Conservation (phyloP, 1,139 yeast genomes). For the Kodamaea ohmeri region DNA sequence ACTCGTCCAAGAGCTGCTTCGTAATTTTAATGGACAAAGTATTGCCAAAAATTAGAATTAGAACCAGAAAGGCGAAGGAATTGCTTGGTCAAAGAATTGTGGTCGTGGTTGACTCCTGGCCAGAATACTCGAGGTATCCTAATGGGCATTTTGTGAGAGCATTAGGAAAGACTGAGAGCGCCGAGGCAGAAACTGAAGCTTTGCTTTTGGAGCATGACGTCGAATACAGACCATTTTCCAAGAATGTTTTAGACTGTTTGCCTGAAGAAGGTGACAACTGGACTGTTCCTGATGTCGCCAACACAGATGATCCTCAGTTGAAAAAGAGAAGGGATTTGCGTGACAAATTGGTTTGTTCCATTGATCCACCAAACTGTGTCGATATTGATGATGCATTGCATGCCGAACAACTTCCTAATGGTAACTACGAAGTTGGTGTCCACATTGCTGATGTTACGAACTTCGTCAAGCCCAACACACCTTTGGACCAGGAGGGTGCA, state of each 20-base stretch:
- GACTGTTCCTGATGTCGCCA: constrained; percentile 71
- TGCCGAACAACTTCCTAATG: constrained; percentile 80
- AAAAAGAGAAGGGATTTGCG: constrained; percentile 78
- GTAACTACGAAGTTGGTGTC: constrained; percentile 95
- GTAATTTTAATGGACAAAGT: constrained; percentile 87
- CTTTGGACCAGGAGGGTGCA: constrained; percentile 95
- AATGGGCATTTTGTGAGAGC: constrained; percentile 92
- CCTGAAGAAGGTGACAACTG: constrained; percentile 93
- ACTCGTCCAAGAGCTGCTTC: constrained; percentile 73
- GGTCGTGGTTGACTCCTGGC: constrained; percentile 92
- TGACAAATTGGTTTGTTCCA: constrained; percentile 86
- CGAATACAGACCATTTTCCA: constrained; percentile 93
- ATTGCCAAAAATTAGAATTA: constrained; percentile 81
- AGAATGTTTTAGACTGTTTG: constrained; percentile 85
- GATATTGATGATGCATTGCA: constrained; percentile 99
- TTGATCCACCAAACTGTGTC: constrained; percentile 97
- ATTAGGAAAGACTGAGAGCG: constrained; percentile 86
- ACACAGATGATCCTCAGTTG: constrained; percentile 59
- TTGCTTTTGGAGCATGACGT: constrained; percentile 91
- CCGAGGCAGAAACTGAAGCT: constrained; percentile 96
- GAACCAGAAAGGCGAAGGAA: constrained; percentile 82
- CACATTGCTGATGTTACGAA: constrained; percentile 99
- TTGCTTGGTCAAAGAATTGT: constrained; percentile 86
- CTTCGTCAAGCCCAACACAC: constrained; percentile 89
- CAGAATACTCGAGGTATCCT: constrained; percentile 77